A percentile compares a stretch with the other conserved stretches of the same genome.
These are phyloP conservation scores for Phaffomyces thermotolerans DNA, from an alignment of 805 yeast species.

Conservation along the genomic window DNA sequence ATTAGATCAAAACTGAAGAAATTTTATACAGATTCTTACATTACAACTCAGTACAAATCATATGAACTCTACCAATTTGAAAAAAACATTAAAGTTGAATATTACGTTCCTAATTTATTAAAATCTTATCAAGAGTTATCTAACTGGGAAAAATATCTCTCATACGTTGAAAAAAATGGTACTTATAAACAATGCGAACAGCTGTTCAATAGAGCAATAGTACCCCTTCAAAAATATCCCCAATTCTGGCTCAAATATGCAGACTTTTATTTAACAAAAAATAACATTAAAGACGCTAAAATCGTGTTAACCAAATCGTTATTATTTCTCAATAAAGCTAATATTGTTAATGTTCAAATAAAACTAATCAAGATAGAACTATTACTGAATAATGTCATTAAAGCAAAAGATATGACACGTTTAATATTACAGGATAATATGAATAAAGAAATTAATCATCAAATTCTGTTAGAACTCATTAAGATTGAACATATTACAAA, in stretches of 20 bases:
- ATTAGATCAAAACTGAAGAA: conserved; percentile 36
- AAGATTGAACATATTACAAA: conserved; percentile 3
- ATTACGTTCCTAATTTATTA: conserved; percentile 28
- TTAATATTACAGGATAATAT: neutral
- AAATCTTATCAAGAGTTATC: conserved; percentile 40
- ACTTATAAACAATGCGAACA: conserved; percentile 17
- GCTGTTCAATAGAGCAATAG: conserved; percentile 42
- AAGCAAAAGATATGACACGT: conserved; percentile 26
- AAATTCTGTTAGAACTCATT: conserved; percentile 1
- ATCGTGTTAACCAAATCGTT: conserved; percentile 32
- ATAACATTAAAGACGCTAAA: conserved; percentile 31
- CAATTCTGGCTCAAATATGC: conserved; percentile 45
- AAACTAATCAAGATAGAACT: conserved; percentile 40
- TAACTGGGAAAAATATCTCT: conserved; percentile 53
- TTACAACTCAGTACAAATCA: conserved; percentile 46
- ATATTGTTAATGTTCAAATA: conserved; percentile 24
- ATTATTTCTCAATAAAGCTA: conserved; percentile 16
- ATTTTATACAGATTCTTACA: conserved; percentile 43
- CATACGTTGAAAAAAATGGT: conserved; percentile 37
- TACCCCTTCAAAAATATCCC: conserved; percentile 37
- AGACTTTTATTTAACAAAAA: conserved; percentile 31
- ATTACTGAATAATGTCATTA: conserved; percentile 27
- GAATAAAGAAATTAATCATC: neutral
- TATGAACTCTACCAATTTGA: conserved; percentile 47
- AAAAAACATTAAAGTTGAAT: conserved; percentile 31